Percentiles rank a stretch among this genome's conserved stretches.
Evolutionary conservation across 805 yeast genomes (phyloP).

Genomic region (Kuraishia hungarica): DNA sequence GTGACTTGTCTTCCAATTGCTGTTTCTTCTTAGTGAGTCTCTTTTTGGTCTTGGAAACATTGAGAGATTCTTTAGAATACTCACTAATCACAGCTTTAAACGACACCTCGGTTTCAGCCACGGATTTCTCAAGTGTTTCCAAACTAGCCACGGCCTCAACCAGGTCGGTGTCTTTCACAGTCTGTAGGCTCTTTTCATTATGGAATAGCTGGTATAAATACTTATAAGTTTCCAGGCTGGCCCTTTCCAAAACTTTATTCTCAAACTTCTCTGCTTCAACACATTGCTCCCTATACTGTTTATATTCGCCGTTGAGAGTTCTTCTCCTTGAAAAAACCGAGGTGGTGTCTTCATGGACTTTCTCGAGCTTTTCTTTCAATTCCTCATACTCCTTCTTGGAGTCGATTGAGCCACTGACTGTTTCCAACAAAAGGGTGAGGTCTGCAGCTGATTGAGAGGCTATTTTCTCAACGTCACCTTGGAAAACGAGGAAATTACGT

Average conservation of each 20-base stretch:
- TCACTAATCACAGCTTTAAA: constrained; percentile 24
- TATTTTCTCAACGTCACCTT: constrained; percentile 92
- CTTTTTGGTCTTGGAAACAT: constrained; percentile 30
- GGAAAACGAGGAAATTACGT: constrained; percentile 86
- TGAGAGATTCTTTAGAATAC: constrained; percentile 37
- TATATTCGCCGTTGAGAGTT: constrained; percentile 62
- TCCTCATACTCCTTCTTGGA: constrained; percentile 56
- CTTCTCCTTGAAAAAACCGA: constrained; percentile 61
- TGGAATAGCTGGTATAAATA: constrained; percentile 62
- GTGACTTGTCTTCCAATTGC: constrained; percentile 33
- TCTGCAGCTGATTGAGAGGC: constrained; percentile 82
- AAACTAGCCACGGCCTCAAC: constrained; percentile 27
- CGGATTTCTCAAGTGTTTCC: constrained; percentile 21
- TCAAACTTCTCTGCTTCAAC: constrained; percentile 64
- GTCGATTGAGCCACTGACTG: constrained; percentile 75
- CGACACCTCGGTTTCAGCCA: constrained; percentile 19
- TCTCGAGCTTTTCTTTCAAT: constrained; percentile 54
- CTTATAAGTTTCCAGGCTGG: constrained; percentile 34
- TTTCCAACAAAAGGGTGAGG: constrained; percentile 67
- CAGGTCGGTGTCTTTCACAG: constrained; percentile 22
- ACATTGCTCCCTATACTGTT: constrained; percentile 69
- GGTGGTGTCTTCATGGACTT: constrained; percentile 54
- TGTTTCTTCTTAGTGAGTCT: constrained; percentile 26
- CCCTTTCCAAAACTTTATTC: constrained; percentile 39
- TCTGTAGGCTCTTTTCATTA: constrained; percentile 34